Percentiles rank a stretch among this genome's conserved stretches.
Conservation (phyloP, 257 asterid genomes). For the Solanum acaule region DNA sequence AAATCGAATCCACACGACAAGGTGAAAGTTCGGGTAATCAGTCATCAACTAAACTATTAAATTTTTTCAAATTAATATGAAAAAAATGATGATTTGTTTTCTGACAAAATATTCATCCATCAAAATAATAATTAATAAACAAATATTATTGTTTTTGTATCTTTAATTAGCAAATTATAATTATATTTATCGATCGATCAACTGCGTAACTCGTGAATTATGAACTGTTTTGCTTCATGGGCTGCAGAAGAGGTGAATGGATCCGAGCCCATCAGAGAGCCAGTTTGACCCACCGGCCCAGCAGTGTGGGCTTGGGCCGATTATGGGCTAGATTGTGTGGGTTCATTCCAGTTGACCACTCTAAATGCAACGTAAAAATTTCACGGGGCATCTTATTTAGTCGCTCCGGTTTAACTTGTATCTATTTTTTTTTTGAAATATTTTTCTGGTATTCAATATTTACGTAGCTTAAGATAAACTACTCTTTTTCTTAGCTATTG, state of each 20-base stretch:
- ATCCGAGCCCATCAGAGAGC: neutral
- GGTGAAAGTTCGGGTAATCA: accelerated
- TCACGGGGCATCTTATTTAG: neutral
- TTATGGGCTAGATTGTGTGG: neutral
- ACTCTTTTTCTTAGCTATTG: too few species aligned
- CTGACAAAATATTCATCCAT: neutral
- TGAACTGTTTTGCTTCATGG: neutral
- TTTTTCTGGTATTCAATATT: too few species aligned
- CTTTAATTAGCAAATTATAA: too few species aligned
- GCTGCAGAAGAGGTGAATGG: neutral
- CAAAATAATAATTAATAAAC: too few species aligned
- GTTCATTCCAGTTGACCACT: neutral
- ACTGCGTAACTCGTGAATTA: too few species aligned
- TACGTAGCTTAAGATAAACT: neutral
- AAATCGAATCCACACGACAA: neutral
- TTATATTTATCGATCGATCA: neutral
- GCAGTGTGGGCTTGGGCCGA: neutral
- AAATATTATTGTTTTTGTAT: neutral
- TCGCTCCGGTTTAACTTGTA: neutral
- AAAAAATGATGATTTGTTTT: neutral
- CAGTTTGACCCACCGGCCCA: neutral
- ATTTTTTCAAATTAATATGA: too few species aligned
- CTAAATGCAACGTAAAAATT: neutral
- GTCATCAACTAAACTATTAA: too few species aligned
- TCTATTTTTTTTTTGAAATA: too few species aligned